phyloP scores from a whole-genome alignment of 208 protist species.

The Leishmania gerbilli region DNA sequence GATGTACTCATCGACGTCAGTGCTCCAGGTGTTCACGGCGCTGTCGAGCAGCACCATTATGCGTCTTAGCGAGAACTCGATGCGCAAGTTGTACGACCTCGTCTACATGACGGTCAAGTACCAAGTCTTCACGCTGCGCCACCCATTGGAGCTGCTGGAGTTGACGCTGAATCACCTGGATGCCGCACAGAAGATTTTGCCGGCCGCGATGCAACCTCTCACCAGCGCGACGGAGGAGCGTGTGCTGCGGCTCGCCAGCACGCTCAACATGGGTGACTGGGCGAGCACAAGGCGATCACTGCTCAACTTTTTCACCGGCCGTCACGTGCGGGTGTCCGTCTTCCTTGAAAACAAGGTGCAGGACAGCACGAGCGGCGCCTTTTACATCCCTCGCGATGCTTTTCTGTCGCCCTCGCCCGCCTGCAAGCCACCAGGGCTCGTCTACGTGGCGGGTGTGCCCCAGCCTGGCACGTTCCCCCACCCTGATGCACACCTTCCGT shows the following conservation, averaged over 20 bases:
- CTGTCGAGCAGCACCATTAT: constrained; percentile 88
- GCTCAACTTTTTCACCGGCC: constrained; percentile 69
- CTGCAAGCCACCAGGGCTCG: constrained; percentile 56
- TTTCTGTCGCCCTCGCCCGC: constrained; percentile 47
- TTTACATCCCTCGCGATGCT: constrained; percentile 44
- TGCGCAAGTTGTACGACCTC: constrained; percentile 94
- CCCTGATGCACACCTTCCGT: constrained; percentile 41
- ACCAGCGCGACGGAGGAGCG: constrained; percentile 26
- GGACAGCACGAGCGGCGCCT: constrained; percentile 51
- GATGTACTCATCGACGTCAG: constrained; percentile 63
- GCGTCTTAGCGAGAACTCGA: constrained; percentile 77
- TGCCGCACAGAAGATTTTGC: constrained; percentile 42
- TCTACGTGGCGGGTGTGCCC: constrained; percentile 31
- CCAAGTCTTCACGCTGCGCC: constrained; percentile 69
- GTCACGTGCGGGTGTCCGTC: constrained; percentile 84
- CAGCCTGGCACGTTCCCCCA: constrained; percentile 42
- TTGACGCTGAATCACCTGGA: constrained; percentile 91
- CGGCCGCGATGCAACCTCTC: constrained; percentile 12
- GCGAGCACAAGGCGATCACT: constrained; percentile 64
- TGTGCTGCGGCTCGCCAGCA: constrained; percentile 30
- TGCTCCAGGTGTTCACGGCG: constrained; percentile 77
- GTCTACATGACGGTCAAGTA: constrained; percentile 95
- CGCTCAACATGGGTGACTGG: constrained; percentile 49
- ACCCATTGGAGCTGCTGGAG: constrained; percentile 86
- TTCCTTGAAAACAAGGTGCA: constrained; percentile 84